phyloP scores from a whole-genome alignment of 2,329 filamentous ascomycete species.

The Aureobasidium leucospermi region DNA sequence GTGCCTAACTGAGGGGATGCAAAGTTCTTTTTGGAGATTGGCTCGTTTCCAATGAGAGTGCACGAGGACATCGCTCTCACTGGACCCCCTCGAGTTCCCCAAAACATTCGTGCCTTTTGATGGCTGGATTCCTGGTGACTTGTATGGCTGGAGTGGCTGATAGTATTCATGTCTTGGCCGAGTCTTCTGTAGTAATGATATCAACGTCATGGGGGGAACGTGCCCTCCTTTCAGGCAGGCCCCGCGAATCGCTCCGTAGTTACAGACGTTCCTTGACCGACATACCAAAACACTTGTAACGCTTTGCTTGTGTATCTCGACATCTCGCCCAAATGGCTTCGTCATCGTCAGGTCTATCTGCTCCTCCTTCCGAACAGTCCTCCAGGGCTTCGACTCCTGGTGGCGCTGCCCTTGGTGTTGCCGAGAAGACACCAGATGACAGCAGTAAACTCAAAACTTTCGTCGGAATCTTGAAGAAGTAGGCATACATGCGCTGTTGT shows the following conservation, averaged over 20 bases:
- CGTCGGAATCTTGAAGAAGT: constrained; percentile 81
- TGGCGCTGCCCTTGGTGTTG: constrained; percentile 19
- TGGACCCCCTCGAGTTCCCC: too few relatives aligned
- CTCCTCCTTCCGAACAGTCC: constrained; percentile 7
- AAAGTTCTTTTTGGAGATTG: too few relatives aligned
- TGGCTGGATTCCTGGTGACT: too few relatives aligned
- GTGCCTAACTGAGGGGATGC: too few relatives aligned
- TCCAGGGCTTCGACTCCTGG: constrained; percentile 10
- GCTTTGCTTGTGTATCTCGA: background rate
- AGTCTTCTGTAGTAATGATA: background rate
- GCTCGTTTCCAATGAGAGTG: too few relatives aligned
- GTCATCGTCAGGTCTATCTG: constrained; percentile 7
- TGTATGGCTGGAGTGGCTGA: background rate
- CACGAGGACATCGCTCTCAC: too few relatives aligned
- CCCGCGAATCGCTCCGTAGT: background rate
- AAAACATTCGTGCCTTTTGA: too few relatives aligned
- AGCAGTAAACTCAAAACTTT: constrained; percentile 86
- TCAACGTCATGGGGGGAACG: background rate
- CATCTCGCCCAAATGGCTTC: constrained; percentile 11
- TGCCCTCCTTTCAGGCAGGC: background rate
- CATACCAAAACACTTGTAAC: constrained; percentile 1
- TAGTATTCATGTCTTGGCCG: background rate
- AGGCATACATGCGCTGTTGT: constrained; percentile 30
- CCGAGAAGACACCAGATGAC: constrained; percentile 62
- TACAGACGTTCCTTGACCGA: background rate